Base-by-base conservation (phyloP, 768 basidiomycete species). In the Russula dissimulans region DNA sequence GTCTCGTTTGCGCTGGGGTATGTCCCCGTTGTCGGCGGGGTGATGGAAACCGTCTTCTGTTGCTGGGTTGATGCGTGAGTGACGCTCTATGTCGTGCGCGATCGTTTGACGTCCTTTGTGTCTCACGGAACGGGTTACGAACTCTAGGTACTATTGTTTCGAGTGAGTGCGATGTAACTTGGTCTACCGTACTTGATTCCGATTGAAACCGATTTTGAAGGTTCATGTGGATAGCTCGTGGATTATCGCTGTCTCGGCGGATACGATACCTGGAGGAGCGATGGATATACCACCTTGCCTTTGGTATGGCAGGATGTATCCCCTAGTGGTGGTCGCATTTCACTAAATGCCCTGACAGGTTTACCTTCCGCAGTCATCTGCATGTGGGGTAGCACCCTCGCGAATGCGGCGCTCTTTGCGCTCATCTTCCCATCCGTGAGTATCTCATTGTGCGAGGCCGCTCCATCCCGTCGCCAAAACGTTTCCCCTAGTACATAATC, bases 51-150 rank as follows among this genome's bases (percentile, higher is more conserved):
- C 68, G 69, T 81, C 5, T 94, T 91, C 68, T 73, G 91, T 59
- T 92, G 89, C 67, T 91, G 91, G 87, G 78, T 93, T 47, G 86
- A 94, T 70, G 79, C 91, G 87, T 93, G 71, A 79, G 90, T 58
- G 49, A 18, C 12, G 7, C 5, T 6, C 10, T 39, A 6, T 41
- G 22, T 39, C 8, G 4, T 4, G 10, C 39, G 41, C 34, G 32
- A n/a, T 18, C 31, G 29, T 43, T 50, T 57, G 18, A 41, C 17
- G 26, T 10, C 32, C n/a, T 26, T 49, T n/a, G 31, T 31, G 29
- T 18, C 26, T 38, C 12, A 52, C 62, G 57, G 50, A 39, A 51
- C 54, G 34, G 31, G 4, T 11, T 5, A 36, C 52, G 51, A 14
- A 17, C 18, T 31, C 58, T 22, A 91, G 90, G 49, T 94, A 91